Base-by-base conservation (phyloP, 352 stramenopile genomes). In the Globisporangium cederbergense region DNA sequence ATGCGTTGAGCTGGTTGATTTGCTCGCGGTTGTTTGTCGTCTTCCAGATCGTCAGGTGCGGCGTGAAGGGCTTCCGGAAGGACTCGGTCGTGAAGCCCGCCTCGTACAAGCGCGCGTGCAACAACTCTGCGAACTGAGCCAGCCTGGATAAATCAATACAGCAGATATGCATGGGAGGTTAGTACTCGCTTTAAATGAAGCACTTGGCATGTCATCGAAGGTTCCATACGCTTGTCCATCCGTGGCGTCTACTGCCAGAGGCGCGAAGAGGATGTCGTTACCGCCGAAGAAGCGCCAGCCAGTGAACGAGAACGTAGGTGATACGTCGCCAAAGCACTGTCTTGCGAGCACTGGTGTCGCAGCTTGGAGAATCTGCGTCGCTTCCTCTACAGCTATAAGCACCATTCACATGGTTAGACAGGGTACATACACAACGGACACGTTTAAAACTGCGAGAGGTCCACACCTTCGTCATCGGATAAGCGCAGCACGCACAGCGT, bases 41-140 rank as follows among this genome's bases (percentile, higher is more conserved):
- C 58, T 86, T 84, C 75, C 78, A 86, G 20, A 86, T 70, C 8
- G 77, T 82, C 59, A 81, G 11, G 55, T 86, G 77, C n/a, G 77
- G 73, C 6, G 58, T 65, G 62, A 74, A 83, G 20, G 75, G 73
- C 30, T 52, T 66, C 14, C 66, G 59, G 36, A 80, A 76, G 2
- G 13, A 49, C 52, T 78, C 73, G 7, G 69, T 75, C 8, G 71
- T 73, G 53, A 80, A 61, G 1, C 69, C 73, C 34, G 66, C 46
- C 2, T n/a, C 43, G 2, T 60, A 16, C 56, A 74, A 80, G 3
- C 63, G 60, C 3, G 36, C 16, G 45, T 80, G 67, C 5, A 86
- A 49, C 28, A 51, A 34, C 58, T 79, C 65, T 8, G 71, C 71
- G 14, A 83, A 57, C 2, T 32, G 51, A 28, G 18, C 43, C 47